A percentile compares a stretch with the other conserved stretches of the same genome.
Conservation (phyloP, 2,329 filamentous ascomycete genomes). For the Colletotrichum brevisporum region DNA sequence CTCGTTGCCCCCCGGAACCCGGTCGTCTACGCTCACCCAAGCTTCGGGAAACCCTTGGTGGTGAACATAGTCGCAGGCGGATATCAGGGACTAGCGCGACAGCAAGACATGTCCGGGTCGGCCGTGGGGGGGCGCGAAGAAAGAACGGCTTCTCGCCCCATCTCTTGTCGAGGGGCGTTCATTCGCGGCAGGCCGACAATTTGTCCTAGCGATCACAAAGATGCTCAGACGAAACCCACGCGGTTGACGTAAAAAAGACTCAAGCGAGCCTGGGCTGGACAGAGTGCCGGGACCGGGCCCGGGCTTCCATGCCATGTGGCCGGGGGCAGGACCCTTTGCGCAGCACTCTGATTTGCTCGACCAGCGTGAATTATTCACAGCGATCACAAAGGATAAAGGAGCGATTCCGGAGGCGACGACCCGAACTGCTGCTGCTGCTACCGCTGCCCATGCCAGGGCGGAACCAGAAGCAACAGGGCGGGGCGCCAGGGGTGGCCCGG, state of each 20-base stretch:
- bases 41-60: slow-evolving; percentile 25
- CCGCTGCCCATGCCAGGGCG: neutral
- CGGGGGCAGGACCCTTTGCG: slow-evolving; percentile 28
- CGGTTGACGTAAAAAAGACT: slow-evolving; percentile 40
- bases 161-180: slow-evolving; percentile 26
- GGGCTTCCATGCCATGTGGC: slow-evolving; percentile 21
- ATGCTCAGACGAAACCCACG: slow-evolving; percentile 33
- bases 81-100: slow-evolving; percentile 31
- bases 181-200: slow-evolving; percentile 34
- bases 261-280: slow-evolving; percentile 34
- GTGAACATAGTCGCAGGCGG: slow-evolving; percentile 23
- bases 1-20: slow-evolving; percentile 13
- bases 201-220: slow-evolving; percentile 36
- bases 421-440: slow-evolving; percentile 15
- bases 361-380: slow-evolving; percentile 29
- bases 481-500: slow-evolving; percentile 18
- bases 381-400: slow-evolving; percentile 36
- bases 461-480: neutral
- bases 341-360: slow-evolving; percentile 37
- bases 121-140: slow-evolving; percentile 35
- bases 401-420: slow-evolving; percentile 40
- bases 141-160: slow-evolving; percentile 25
- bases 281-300: slow-evolving; percentile 39
- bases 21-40: slow-evolving; percentile 14
- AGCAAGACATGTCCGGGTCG: slow-evolving; percentile 34